These are phyloP conservation scores for Fusarium sp. DNA, from an alignment of 2,329 filamentous ascomycete species.

Conservation along the genomic window DNA sequence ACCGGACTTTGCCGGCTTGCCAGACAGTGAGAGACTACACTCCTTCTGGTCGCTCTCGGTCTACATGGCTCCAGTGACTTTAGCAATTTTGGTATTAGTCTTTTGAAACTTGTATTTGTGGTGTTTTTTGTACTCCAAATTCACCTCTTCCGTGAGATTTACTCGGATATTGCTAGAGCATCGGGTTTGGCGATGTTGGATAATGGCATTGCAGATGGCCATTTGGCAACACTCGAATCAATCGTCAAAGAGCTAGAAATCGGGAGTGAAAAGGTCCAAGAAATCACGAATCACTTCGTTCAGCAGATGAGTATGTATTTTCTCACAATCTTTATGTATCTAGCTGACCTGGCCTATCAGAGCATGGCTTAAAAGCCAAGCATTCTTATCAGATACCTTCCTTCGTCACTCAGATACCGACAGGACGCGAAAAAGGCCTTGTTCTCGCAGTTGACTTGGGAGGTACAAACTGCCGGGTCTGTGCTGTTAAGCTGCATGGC, in stretches of 20 bases:
- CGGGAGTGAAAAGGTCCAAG: not conserved
- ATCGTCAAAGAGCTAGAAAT: not conserved
- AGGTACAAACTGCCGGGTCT: conserved; percentile 10
- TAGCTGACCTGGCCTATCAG: conserved; percentile 15
- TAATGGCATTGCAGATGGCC: not conserved
- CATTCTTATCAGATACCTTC: conserved; percentile 31
- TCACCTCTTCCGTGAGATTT: not conserved
- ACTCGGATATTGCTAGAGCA: not conserved
- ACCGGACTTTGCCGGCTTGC: conserved; percentile 3
- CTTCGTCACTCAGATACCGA: conserved; percentile 19
- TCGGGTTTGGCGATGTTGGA: not conserved
- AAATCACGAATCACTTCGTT: conserved; percentile 1
- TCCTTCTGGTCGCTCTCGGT: not conserved
- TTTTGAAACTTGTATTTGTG: not conserved
- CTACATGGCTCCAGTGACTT: conserved; percentile 1
- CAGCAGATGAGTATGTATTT: conserved; percentile 14
- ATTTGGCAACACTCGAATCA: not conserved
- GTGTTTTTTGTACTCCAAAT: not conserved
- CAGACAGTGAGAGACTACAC: not conserved
- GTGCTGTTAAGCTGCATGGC: conserved; percentile 8
- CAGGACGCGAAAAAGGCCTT: conserved; percentile 14
- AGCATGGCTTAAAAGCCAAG: conserved; percentile 20
- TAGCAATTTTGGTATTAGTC: conserved; percentile 21
- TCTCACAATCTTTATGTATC: not conserved
- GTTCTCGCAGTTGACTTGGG: conserved; percentile 11